A percentile compares a stretch with the other conserved stretches of the same genome.
These are phyloP conservation scores for Leccinum pachyderme DNA, from an alignment of 1,284 basidiomycete species.

Conservation along the genomic window DNA sequence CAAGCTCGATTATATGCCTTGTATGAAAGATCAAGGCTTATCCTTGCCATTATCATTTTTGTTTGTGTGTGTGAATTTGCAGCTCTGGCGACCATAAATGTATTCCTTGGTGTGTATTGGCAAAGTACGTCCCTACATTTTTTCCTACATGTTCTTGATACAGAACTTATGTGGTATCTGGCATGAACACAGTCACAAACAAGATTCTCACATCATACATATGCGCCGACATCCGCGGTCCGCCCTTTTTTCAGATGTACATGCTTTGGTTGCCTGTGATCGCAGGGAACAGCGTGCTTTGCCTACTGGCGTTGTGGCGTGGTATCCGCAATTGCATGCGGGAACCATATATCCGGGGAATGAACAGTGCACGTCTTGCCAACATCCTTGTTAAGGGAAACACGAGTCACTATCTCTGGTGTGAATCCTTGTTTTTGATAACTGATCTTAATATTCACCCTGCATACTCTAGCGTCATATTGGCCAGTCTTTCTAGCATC, in stretches of 20 bases:
- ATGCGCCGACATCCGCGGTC: conserved; percentile 9
- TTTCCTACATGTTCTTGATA: too few relatives aligned
- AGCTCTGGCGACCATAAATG: conserved; percentile 1
- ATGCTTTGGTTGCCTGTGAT: conserved; percentile 19
- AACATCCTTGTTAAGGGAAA: conserved; percentile 14
- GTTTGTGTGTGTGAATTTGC: conserved; percentile 13
- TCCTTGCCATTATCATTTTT: conserved; percentile 10
- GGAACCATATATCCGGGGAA: background rate
- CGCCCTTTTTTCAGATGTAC: conserved; percentile 13
- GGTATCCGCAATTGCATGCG: conserved; percentile 9
- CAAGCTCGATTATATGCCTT: conserved; percentile 18
- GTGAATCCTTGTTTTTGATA: too few relatives aligned
- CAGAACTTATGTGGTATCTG: too few relatives aligned
- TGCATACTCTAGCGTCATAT: conserved; percentile 5
- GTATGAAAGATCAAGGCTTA: conserved; percentile 10
- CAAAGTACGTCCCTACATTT: conserved; percentile 5
- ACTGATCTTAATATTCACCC: too few relatives aligned
- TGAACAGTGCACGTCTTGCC: conserved; percentile 3
- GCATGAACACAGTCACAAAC: conserved; percentile 8
- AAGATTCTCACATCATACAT: conserved; percentile 10
- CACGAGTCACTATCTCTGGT: conserved; percentile 17
- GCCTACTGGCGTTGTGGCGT: conserved; percentile 14
- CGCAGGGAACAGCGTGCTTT: conserved; percentile 10
- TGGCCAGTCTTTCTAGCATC: conserved; percentile 2
- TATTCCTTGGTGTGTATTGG: background rate